These are phyloP conservation scores for Fusarium haematococcum DNA, from an alignment of 2,329 filamentous ascomycete species.

Conservation along the genomic window DNA sequence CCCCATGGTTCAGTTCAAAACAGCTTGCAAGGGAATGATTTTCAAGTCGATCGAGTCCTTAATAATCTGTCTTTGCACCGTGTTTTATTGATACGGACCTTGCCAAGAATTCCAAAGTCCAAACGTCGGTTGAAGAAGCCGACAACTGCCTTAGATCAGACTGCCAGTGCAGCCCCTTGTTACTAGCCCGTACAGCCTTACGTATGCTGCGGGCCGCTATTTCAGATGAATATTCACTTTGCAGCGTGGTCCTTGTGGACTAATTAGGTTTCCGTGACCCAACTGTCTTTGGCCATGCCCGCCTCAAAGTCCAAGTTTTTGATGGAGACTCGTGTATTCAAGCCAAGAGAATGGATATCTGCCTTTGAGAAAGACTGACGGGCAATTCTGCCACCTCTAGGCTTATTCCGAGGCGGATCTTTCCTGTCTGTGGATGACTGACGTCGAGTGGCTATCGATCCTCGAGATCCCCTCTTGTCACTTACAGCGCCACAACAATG, in stretches of 20 bases:
- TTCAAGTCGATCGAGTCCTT: neutral
- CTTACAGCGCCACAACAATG: neutral
- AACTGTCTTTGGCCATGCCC: slow-evolving; percentile 2
- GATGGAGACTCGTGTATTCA: neutral
- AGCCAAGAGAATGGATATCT: neutral
- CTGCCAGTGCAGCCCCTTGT: slow-evolving; percentile 13
- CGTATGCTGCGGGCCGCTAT: slow-evolving; percentile 2
- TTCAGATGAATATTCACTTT: neutral
- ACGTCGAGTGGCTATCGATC: slow-evolving; percentile 7
- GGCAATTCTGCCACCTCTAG: slow-evolving; percentile 1
- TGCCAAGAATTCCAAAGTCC: slow-evolving; percentile 15
- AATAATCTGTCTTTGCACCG: neutral
- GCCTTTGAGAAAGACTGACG: neutral
- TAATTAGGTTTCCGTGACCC: neutral
- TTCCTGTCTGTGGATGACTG: slow-evolving; percentile 12
- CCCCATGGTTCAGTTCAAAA: slow-evolving; percentile 21
- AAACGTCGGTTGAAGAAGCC: slow-evolving; percentile 12
- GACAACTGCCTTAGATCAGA: slow-evolving; percentile 5
- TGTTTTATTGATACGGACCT: slow-evolving; percentile 1
- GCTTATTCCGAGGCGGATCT: slow-evolving; percentile 12
- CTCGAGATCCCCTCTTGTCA: slow-evolving; percentile 15
- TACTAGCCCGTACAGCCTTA: slow-evolving; percentile 6
- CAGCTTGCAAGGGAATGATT: neutral
- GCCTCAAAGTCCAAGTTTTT: neutral
- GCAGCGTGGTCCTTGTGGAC: neutral